These are phyloP conservation scores for Metahyphopichia silvanorum DNA, from an alignment of 805 yeast species.

Conservation along the genomic window DNA sequence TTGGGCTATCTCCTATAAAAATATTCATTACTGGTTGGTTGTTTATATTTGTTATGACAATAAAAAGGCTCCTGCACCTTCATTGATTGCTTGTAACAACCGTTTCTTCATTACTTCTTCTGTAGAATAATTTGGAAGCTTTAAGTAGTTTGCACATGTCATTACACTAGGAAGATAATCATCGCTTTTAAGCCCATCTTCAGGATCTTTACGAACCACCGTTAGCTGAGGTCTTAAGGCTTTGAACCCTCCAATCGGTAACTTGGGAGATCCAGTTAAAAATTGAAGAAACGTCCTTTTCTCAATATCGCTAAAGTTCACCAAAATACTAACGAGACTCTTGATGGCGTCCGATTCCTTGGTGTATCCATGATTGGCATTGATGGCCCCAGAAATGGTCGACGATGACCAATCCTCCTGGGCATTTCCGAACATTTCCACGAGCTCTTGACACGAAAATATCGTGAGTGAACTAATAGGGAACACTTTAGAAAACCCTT, in stretches of 20 bases:
- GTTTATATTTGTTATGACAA: slow-evolving; percentile 68
- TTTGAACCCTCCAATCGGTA: slow-evolving; percentile 93
- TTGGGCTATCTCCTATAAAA: too few relatives aligned
- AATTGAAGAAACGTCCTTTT: slow-evolving; percentile 79
- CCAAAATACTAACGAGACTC: slow-evolving; percentile 59
- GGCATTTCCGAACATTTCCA: slow-evolving; percentile 66
- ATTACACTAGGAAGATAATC: slow-evolving; percentile 92
- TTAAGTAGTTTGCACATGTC: slow-evolving; percentile 96
- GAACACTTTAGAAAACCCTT: slow-evolving; percentile 81
- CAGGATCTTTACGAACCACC: slow-evolving; percentile 81
- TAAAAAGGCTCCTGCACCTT: slow-evolving; percentile 86
- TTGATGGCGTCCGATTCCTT: slow-evolving; percentile 64
- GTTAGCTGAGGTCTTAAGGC: slow-evolving; percentile 79
- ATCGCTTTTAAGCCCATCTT: slow-evolving; percentile 63
- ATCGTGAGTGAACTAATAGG: slow-evolving; percentile 71
- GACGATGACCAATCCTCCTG: slow-evolving; percentile 84
- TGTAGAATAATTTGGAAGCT: slow-evolving; percentile 77
- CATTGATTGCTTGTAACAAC: slow-evolving; percentile 68
- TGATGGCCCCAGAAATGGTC: slow-evolving; percentile 56
- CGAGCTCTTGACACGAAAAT: slow-evolving; percentile 73
- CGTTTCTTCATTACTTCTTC: slow-evolving; percentile 56
- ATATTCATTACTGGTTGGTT: too few relatives aligned
- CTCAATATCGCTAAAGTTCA: slow-evolving; percentile 49
- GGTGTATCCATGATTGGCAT: slow-evolving; percentile 89
- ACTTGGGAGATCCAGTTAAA: slow-evolving; percentile 86